phyloP scores from a whole-genome alignment of 495 filamentous ascomycete species.

The Aspergillus ellipticus region DNA sequence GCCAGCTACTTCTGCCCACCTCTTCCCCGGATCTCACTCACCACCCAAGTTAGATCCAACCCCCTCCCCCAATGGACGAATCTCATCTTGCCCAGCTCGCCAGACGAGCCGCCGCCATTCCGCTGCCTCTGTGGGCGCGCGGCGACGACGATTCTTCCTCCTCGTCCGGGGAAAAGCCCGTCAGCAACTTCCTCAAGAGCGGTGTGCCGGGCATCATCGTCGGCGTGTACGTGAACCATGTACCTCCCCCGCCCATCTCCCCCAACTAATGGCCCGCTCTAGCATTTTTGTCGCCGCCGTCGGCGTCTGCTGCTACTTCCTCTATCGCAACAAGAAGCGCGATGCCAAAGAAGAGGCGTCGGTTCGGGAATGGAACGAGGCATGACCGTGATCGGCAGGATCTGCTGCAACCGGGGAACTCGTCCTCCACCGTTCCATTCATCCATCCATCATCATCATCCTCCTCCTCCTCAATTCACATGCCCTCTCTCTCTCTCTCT shows the following conservation, averaged over 20 bases:
- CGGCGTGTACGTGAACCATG: slow-evolving; percentile 10
- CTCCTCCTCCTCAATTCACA: not conserved
- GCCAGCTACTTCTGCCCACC: not conserved
- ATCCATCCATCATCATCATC: not conserved
- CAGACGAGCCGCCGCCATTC: not conserved
- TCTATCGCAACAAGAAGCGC: slow-evolving; percentile 13
- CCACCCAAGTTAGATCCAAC: too few relatives aligned
- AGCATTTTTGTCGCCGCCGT: slow-evolving; percentile 10
- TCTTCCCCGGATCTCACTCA: not conserved
- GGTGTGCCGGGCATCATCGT: slow-evolving; percentile 16
- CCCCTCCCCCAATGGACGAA: not conserved
- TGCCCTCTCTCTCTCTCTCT: too few relatives aligned
- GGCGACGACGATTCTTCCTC: not conserved
- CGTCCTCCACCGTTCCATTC: not conserved
- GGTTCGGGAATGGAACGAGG: slow-evolving; percentile 10
- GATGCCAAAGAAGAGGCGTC: slow-evolving; percentile 12
- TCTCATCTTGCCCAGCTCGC: not conserved
- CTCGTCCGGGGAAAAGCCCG: slow-evolving; percentile 9
- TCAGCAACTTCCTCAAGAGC: slow-evolving; percentile 15
- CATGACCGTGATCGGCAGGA: slow-evolving; percentile 1
- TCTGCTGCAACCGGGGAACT: not conserved
- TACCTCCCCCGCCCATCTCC: not conserved
- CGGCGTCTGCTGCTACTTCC: slow-evolving; percentile 11
- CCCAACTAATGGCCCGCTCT: not conserved
- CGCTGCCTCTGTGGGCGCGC: slow-evolving; percentile 4